Base-by-base conservation (phyloP, 2,329 filamentous ascomycete species). In the Alternaria metachromatica region DNA sequence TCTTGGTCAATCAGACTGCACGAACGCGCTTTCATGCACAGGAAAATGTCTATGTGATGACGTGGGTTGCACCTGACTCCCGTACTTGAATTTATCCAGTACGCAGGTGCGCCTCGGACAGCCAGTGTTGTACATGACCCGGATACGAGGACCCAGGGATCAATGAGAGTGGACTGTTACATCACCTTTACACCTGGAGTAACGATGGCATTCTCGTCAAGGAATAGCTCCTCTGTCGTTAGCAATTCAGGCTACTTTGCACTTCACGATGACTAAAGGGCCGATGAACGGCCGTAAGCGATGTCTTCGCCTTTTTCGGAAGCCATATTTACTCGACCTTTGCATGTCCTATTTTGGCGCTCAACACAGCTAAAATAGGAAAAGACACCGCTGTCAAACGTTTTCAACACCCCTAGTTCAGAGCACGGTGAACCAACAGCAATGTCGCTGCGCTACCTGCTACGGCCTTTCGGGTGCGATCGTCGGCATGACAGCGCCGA, bases 401-500 rank as follows among this genome's bases (percentile, higher is more conserved):
- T 33, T 51, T 46, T 60, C n/a, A 26, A 53, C 26, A 55, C 26
- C 15, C 28, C 23, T 37, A 46, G 44, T 33, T 20, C 8, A 21
- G 48, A 41, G 43, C 46, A 62, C 43, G 54, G 48, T 33, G 26
- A 54, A 11, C 45, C 33, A 30, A 25, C 30, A 64, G 55, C 62
- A 57, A 65, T 60, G 64, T 63, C 55, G 55, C 55, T 48, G 43
- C 51, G 46, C 55, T 63, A 25, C 49, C 55, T 71, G 51, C 62
- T 51, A 65, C 48, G 13, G 23, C 33, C 28, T 33, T 60, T 67
- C 55, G 58, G 65, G 64, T 57, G 63, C 55, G 69, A 69, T 70
- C 62, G 63, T 62, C 64, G 55, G 62, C 18, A 23, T 45, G 28
- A 30, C 59, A 68, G 60, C 56, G 62, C 44, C 57, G 66, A 71